Evolutionary conservation across 768 basidiomycete species (phyloP).

Genomic region (Kwoniella mangroviensis): DNA sequence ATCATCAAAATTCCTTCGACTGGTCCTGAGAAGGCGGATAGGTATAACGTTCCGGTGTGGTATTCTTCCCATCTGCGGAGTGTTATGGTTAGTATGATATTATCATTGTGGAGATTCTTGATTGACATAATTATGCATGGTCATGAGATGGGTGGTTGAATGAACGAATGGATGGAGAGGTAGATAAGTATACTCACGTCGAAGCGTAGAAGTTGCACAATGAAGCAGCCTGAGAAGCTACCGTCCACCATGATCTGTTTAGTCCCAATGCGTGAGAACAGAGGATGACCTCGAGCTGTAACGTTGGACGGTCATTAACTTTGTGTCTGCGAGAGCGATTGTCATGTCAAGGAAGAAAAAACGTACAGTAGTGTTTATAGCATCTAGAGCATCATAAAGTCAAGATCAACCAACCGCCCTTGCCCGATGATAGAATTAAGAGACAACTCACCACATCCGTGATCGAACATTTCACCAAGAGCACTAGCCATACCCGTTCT

Average conservation of each 20-base stretch:
- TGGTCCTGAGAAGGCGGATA: slow-evolving; percentile 91
- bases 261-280: slow-evolving; percentile 83
- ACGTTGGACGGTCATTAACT: neutral
- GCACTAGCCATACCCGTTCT: slow-evolving; percentile 97
- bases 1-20: slow-evolving; percentile 95
- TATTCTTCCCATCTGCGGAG: slow-evolving; percentile 63
- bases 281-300: slow-evolving; percentile 83
- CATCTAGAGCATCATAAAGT: slow-evolving; percentile 61
- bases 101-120: too few species aligned
- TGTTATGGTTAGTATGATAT: neutral
- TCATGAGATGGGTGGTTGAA: too few species aligned
- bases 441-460: slow-evolving; percentile 64
- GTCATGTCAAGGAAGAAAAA: neutral
- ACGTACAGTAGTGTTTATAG: slow-evolving; percentile 86
- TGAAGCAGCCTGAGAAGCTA: slow-evolving; percentile 78
- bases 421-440: neutral
- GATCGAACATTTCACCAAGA: slow-evolving; percentile 97
- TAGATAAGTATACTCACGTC: slow-evolving; percentile 58
- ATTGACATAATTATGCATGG: too few species aligned
- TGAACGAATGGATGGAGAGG: neutral
- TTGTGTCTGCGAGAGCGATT: slow-evolving; percentile 5
- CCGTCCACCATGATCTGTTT: slow-evolving; percentile 96
- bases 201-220: slow-evolving; percentile 79
- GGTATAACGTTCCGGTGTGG: slow-evolving; percentile 75
- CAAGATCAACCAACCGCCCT: neutral